Evolutionary conservation across 179 eudicot species (phyloP), one percentile per base, ranked within the genome.

Genomic region (Beta corolliflora): DNA sequence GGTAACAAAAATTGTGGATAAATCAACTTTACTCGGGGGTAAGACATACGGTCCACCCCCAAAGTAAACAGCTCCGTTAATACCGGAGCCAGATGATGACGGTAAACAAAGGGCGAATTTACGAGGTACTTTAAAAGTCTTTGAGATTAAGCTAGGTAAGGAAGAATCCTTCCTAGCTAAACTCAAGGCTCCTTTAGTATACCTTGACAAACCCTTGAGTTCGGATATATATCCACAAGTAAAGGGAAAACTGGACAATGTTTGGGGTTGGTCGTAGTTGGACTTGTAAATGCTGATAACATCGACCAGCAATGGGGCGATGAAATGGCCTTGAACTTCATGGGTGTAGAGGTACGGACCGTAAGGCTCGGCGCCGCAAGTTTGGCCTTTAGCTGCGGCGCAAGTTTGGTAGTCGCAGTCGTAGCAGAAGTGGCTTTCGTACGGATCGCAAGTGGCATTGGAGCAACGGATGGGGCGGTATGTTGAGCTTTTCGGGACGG

Each of bases 101-200:
- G 94, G 84, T 19, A 91, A 79, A 75, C 94, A 91, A 15, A 91
- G 71, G 8, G 94, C 88, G 45, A 91, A 91, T 75, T 87, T 89
- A 14, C 64, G 67, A 19, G 83, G 81, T 25, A 86, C 80, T 25
- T 85, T 89, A 1, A 85, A 79, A 0, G 76, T 67, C 11, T 50
- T 54, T 2, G 89, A 69, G 5, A 89, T 81, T 15, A 85, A 84
- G 4, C 69, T 7, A 21, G 87, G 88, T 12, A 89, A 76, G 2
- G 86, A 80, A 9, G 80, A 5, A 1, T 50, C 63, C 54, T 80
- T 81, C 46, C 83, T 75, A 79, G 91, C 88, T 31, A 91, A 81
- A 36, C 89, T 88, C 19, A 86, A 77, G 0, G 87, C 76, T 7
- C 93, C 93, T 73, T 81, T 78, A 0, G 86, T 76, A 56, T 79